Percentiles rank a stretch among this genome's conserved stretches.
Evolutionary conservation across 768 basidiomycete species (phyloP).

Genomic region (Termitomyces sp.): DNA sequence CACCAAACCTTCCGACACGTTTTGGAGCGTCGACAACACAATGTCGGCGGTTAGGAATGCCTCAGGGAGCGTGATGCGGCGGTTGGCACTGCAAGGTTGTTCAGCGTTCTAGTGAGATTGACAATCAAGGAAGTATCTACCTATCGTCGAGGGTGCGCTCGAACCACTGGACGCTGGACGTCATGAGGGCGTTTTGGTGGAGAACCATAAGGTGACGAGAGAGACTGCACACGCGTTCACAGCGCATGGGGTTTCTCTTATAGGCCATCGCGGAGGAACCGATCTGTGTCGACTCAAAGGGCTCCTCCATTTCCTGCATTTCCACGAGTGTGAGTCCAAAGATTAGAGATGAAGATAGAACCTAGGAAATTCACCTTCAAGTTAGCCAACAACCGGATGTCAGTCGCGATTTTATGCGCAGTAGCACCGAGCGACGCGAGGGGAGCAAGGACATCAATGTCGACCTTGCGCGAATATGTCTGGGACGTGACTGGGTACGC

Average conservation of each 20-base stretch:
- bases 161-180: slow-evolving; percentile 94
- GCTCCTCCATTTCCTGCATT: slow-evolving; percentile 90
- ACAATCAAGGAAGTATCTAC: slow-evolving; percentile 29
- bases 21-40: slow-evolving; percentile 91
- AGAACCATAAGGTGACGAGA: slow-evolving; percentile 95
- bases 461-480: slow-evolving; percentile 98
- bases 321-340: neutral
- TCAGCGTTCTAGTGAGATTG: neutral
- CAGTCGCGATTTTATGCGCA: slow-evolving; percentile 97
- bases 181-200: slow-evolving; percentile 96
- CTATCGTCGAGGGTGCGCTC: slow-evolving; percentile 97
- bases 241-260: slow-evolving; percentile 99
- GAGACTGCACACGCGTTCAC: slow-evolving; percentile 94
- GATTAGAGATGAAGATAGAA: neutral
- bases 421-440: slow-evolving; percentile 90
- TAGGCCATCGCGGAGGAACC: slow-evolving; percentile 98
- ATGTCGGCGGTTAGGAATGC: slow-evolving; percentile 98
- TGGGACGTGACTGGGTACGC: slow-evolving; percentile 98
- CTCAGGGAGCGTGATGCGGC: slow-evolving; percentile 93
- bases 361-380: slow-evolving; percentile 57
- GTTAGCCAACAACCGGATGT: slow-evolving; percentile 90
- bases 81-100: slow-evolving; percentile 69
- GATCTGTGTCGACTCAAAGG: slow-evolving; percentile 98
- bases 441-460: slow-evolving; percentile 87
- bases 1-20: slow-evolving; percentile 98